A percentile compares a stretch with the other conserved stretches of the same genome.
Evolutionary conservation across 345 rosid genomes (phyloP).

Genomic region (Excoecaria cochinchinensis): DNA sequence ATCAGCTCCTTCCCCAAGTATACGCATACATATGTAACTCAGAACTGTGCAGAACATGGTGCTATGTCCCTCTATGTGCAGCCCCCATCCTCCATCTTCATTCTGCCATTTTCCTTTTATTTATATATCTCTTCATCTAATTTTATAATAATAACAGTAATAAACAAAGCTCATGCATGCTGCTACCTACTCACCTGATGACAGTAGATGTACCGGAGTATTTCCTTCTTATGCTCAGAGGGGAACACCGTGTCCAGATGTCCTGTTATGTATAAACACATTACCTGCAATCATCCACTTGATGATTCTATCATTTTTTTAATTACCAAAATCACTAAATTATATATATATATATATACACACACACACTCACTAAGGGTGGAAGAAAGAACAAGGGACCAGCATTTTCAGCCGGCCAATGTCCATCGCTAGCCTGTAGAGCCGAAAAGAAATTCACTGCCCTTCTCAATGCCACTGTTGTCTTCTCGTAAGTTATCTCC

Average conservation of each 20-base stretch:
- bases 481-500: constrained; percentile 19
- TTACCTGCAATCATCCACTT: not conserved
- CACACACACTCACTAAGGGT: not conserved
- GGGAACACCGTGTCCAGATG: constrained; percentile 20
- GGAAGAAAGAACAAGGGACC: constrained; percentile 27
- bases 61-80: constrained; percentile 30
- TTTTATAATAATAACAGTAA: no score
- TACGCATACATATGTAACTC: constrained; percentile 26
- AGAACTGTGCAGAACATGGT: constrained; percentile 30
- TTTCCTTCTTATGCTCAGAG: constrained; percentile 16
- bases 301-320: no score
- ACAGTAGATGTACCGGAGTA: constrained; percentile 21
- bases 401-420: constrained; percentile 29
- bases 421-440: constrained; percentile 28
- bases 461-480: constrained; percentile 17
- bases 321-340: no score
- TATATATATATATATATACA: no score
- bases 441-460: constrained; percentile 25
- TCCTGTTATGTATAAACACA: constrained; percentile 27
- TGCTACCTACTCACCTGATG: constrained; percentile 11
- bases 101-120: not conserved
- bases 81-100: constrained; percentile 33
- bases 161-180: no score
- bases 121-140: no score
- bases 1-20: constrained; percentile 21